Percentiles rank a stretch among this genome's conserved stretches.
Evolutionary conservation across 1,139 yeast genomes (phyloP).

Genomic region (Suhomyces panamericanus): DNA sequence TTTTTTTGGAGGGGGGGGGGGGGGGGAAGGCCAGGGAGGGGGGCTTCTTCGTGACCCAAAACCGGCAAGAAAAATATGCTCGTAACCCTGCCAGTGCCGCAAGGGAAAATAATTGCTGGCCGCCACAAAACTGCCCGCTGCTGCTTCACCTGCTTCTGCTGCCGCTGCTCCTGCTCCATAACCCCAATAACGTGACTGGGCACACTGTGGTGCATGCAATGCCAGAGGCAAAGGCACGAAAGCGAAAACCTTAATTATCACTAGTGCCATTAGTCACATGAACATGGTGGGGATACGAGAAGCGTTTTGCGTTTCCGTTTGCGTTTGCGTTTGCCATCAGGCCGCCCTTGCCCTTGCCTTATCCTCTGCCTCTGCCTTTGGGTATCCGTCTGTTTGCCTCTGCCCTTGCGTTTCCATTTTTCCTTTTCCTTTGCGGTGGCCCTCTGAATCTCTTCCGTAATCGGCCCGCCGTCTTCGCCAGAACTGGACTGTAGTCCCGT

Average conservation of each 20-base stretch:
- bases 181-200: background rate
- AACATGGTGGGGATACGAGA: slow-evolving; percentile 1
- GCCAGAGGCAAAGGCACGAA: too few species aligned
- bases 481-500: too few species aligned
- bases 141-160: background rate
- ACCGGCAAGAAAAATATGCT: background rate
- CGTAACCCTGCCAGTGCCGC: background rate
- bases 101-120: background rate
- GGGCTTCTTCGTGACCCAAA: background rate
- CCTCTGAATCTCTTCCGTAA: too few species aligned
- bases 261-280: slow-evolving; percentile 2
- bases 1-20: too few species aligned
- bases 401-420: background rate
- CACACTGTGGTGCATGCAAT: too few species aligned
- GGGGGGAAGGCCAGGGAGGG: too few species aligned
- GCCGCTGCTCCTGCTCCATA: background rate
- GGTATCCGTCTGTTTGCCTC: background rate
- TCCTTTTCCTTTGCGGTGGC: too few species aligned
- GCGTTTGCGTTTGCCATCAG: background rate
- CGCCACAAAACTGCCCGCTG: background rate
- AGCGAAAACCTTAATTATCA: background rate
- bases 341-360: background rate
- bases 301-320: background rate
- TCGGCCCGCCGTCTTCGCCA: too few species aligned
- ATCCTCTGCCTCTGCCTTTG: background rate